Evolutionary conservation across 768 basidiomycete species (phyloP), one percentile per base, ranked within the genome.

Genomic region (Calocybe indica): DNA sequence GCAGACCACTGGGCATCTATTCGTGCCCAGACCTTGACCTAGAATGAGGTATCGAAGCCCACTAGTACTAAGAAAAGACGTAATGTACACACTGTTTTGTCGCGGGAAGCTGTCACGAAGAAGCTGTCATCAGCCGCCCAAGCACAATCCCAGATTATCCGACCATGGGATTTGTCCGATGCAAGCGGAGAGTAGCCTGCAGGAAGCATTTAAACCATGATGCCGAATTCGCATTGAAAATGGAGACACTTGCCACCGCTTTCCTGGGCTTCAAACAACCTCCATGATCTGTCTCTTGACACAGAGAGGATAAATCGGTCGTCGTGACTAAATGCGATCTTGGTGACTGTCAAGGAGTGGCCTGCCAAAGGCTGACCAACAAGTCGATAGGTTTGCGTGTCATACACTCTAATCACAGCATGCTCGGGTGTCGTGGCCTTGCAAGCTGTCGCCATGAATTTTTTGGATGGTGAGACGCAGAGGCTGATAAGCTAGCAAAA

Each of bases 141-240:
- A 10, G 83, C 80, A 58, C 88, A 90, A 62, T 98, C 96, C 92
- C 96, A 94, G 33, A 99, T 87, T 58, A 99, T 96, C 35, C 96
- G 79, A 1, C 79, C 78, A 64, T 98, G 96, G 0, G 90, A 83
- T 66, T 90, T 95, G 48, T 92, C 82, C 11, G 79, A 75, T 5
- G 80, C 79, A 14, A 83, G 57, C 2, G 83, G 80, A 6, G 70
- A 52, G 60, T 82, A 93, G 1, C 78, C 90, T 79, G 48, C 29
- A n/a, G 45, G n/a, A 30, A 40, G 15, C 34, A 32, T 36, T 47
- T 13, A 43, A 43, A 34, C 48, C 11, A 35, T 12, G n/a, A 30
- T 11, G 2, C 40, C 29, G 12, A 5, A 38, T 30, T 32, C 7
- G 10, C 31, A 31, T 7, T 15, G 40, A 22, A 33, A 30, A 40